Evolutionary conservation across 345 rosid species (phyloP), one percentile per base, ranked within the genome.

Genomic region (Rhodamnia argentea): DNA sequence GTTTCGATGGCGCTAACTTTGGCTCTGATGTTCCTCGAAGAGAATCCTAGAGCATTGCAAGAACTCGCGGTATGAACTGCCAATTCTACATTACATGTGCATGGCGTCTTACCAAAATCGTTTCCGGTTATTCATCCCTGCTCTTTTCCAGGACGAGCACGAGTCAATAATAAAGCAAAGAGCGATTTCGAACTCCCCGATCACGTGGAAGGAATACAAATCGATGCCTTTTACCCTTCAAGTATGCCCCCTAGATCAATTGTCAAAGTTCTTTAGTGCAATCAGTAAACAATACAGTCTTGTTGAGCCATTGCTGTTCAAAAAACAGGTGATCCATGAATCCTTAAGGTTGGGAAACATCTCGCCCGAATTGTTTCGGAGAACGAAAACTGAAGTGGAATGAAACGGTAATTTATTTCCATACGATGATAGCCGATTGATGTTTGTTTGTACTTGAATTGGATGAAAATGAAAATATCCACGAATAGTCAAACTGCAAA

Each of bases 131-230:
- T 52, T n/a, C 37, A 54, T 87, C 40, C 11, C 15, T 32, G 13
- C 83, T 37, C 74, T 42, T 70, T 54, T 40, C 74, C 83, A 90
- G 93, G 88, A 86, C 37, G 91, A 92, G 82, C 90, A 90, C 23
- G 89, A 86, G 53, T 81, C 57, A 26, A 81, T 90, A 60, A 83
- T 85, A 13, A 88, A 85, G 59, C 81, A 24, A 10, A 86, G 90
- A 83, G 86, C 83, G 70, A 84, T 57, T 44, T 29, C 85, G 6
- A 64, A 84, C 50, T 83, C 89, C 22, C 32, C 88, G 24, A 44
- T 92, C 32, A 85, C 91, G 24, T 88, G 93, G 93, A 87, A 88
- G 18, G 92, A 92, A 76, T 89, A 89, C 60, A 89, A 89, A 37
- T 89, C 92, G 1, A 87, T 92, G 89, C 83, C 88, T 83, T 90